Evolutionary conservation across 2,329 filamentous ascomycete species (phyloP), one percentile per base, ranked within the genome.

Genomic region (Phaeosphaeriaceae sp.): DNA sequence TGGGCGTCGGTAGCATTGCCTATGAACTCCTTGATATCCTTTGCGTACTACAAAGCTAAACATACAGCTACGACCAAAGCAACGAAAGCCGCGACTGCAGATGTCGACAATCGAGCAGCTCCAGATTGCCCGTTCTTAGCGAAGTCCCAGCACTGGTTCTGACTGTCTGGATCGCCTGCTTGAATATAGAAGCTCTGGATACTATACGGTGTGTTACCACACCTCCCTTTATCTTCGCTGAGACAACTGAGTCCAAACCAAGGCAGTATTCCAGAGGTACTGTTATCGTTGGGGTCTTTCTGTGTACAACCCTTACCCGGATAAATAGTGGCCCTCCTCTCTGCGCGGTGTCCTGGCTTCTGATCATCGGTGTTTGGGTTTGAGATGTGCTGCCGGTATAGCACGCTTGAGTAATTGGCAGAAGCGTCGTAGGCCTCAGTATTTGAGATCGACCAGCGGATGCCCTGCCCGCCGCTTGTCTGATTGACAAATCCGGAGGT

Each of bases 401-500:
- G 41, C 17, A 56, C 54, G 15, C 49, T 45, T 10, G 54, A 46
- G 54, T 56, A 56, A 33, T 56, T 56, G 24, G 41, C 54, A 24
- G 24, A 31, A 13, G 48, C 2, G 20, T 56, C 48, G 49, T 44
- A 56, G 13, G 24, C n/a, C 10, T 31, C 48, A 31, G 46, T 22
- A 40, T 56, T 56, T 7, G 20, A 19, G 17, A 56, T 40, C n/a
- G 40, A 42, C 54, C 54, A 56, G 41, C 41, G 48, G 15, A 56
- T 56, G 40, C 54, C 54, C 4, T 20, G 7, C 40, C 46, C 48
- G 9, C 48, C 49, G 15, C 11, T 17, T 21, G 48, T 52, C 31
- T 56, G 54, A 33, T 56, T 56, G 21, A 56, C 41, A 24, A 56
- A 56, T n/a, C 54, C 54, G n/a, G 41, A 44, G 25, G 54, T 56